Conservation (phyloP, 805 yeast genomes). For the Yarrowia divulgata region DNA sequence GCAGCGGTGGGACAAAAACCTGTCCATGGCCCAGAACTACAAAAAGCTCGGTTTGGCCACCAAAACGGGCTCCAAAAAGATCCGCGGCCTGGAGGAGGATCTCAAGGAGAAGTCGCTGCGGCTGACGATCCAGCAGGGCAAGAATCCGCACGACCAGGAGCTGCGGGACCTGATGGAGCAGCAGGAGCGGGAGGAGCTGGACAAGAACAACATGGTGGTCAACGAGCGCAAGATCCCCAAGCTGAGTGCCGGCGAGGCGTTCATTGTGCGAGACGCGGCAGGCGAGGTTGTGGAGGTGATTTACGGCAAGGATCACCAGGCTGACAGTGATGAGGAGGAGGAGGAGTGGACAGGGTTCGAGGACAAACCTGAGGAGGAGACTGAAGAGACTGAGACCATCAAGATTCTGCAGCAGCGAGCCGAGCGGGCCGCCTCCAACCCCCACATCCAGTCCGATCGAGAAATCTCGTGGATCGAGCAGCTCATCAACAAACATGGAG, state of each 20-base stretch:
- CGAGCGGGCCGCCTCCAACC: constrained; percentile 53
- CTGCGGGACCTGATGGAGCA: constrained; percentile 30
- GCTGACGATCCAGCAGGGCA: constrained; percentile 34
- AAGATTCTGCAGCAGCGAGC: constrained; percentile 72
- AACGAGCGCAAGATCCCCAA: constrained; percentile 64
- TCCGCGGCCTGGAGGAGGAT: constrained; percentile 48
- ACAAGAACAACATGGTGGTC: constrained; percentile 49
- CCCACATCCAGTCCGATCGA: constrained; percentile 68
- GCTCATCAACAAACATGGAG: constrained; percentile 80
- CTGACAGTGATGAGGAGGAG: constrained; percentile 44
- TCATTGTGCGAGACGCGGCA: constrained; percentile 71
- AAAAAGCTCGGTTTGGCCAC: constrained; percentile 77
- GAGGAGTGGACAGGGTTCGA: constrained; percentile 44
- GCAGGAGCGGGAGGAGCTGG: constrained; percentile 44
- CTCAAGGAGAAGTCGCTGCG: constrained; percentile 48
- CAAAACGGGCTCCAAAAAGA: constrained; percentile 68
- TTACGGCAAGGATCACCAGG: constrained; percentile 63
- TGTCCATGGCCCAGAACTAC: constrained; percentile 87
- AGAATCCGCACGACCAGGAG: constrained; percentile 43
- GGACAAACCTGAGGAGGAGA: constrained; percentile 41
- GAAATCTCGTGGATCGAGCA: constrained; percentile 75
- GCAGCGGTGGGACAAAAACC: constrained; percentile 84
- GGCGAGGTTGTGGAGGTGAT: constrained; percentile 72
- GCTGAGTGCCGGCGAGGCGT: constrained; percentile 59
- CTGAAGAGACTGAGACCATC: constrained; percentile 68